Evolutionary conservation across 345 rosid genomes (phyloP).

Genomic region (Salix caprea): DNA sequence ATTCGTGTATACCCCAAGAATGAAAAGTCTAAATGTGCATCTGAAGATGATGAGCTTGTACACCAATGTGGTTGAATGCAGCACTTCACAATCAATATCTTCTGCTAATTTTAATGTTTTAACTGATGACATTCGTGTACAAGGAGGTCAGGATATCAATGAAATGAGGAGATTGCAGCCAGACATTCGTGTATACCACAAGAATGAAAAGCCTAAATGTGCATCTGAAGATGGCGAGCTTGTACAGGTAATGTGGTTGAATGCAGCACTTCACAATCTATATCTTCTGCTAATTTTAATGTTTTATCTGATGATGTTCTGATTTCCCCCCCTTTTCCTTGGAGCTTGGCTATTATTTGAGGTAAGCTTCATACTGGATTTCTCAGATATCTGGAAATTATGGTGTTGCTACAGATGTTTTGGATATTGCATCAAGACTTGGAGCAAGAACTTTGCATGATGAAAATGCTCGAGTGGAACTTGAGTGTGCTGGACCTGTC

Average conservation of each 20-base stretch:
- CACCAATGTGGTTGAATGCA: conserved; percentile 26
- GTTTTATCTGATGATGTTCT: background rate
- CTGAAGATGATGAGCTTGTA: conserved; percentile 58
- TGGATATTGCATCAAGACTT: conserved; percentile 51
- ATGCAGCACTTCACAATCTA: background rate
- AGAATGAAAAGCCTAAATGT: conserved; percentile 45
- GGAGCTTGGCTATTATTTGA: background rate
- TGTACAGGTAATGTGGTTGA: conserved; percentile 41
- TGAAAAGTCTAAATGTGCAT: conserved; percentile 42
- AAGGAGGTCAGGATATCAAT: conserved; percentile 57
- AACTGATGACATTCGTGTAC: conserved; percentile 41
- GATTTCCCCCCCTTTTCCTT: background rate
- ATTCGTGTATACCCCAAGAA: conserved; percentile 50
- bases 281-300: background rate
- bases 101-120: background rate
- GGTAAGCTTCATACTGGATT: background rate
- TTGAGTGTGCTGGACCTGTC: conserved; percentile 30
- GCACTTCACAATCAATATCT: background rate
- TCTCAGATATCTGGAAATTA: conserved; percentile 49
- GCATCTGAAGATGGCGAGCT: conserved; percentile 59
- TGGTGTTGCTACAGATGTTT: conserved; percentile 50
- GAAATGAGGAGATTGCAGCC: conserved; percentile 62
- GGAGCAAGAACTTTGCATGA: conserved; percentile 50
- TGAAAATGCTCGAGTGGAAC: conserved; percentile 34
- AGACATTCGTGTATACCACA: conserved; percentile 46